A percentile compares a stretch with the other conserved stretches of the same genome.
These are phyloP conservation scores for Cyberlindnera veronae DNA, from an alignment of 805 yeast genomes.

Conservation along the genomic window DNA sequence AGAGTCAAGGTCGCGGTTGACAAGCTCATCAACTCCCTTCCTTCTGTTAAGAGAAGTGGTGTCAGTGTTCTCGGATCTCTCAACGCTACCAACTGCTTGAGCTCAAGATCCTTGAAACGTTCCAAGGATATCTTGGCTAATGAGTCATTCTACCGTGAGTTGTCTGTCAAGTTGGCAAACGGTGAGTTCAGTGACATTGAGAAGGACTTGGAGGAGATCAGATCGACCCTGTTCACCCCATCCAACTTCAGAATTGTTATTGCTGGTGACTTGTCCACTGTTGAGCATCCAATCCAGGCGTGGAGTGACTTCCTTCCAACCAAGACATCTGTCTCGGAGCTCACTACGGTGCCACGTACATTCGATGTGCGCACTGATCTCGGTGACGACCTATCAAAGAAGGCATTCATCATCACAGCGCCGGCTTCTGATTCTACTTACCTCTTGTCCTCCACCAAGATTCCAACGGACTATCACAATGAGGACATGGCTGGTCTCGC, in stretches of 20 bases:
- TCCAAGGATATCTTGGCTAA: conserved; percentile 63
- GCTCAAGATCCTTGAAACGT: conserved; percentile 58
- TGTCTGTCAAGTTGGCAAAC: conserved; percentile 47
- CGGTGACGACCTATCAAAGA: conserved; percentile 49
- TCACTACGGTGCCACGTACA: conserved; percentile 48
- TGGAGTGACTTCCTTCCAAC: conserved; percentile 43
- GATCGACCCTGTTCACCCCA: conserved; percentile 48
- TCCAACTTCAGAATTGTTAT: conserved; percentile 66
- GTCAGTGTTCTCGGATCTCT: conserved; percentile 60
- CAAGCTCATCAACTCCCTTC: conserved; percentile 37
- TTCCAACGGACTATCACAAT: conserved; percentile 53
- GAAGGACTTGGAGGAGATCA: conserved; percentile 48
- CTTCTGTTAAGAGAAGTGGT: conserved; percentile 40
- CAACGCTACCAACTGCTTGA: conserved; percentile 49
- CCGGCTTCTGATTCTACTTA: conserved; percentile 86
- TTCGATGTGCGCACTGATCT: conserved; percentile 48
- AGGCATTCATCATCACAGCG: conserved; percentile 63
- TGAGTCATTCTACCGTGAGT: conserved; percentile 51
- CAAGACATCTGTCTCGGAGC: conserved; percentile 1
- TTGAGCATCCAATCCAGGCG: conserved; percentile 52
- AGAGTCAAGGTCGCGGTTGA: conserved; percentile 60
- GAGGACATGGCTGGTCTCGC: conserved; percentile 67
- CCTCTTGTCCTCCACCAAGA: conserved; percentile 53
- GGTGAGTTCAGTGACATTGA: conserved; percentile 50
- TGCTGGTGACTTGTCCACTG: conserved; percentile 58